A percentile compares a stretch with the other conserved stretches of the same genome.
Evolutionary conservation across 176 grass and related monocot species (phyloP).

Genomic region (Paspalum vaginatum): DNA sequence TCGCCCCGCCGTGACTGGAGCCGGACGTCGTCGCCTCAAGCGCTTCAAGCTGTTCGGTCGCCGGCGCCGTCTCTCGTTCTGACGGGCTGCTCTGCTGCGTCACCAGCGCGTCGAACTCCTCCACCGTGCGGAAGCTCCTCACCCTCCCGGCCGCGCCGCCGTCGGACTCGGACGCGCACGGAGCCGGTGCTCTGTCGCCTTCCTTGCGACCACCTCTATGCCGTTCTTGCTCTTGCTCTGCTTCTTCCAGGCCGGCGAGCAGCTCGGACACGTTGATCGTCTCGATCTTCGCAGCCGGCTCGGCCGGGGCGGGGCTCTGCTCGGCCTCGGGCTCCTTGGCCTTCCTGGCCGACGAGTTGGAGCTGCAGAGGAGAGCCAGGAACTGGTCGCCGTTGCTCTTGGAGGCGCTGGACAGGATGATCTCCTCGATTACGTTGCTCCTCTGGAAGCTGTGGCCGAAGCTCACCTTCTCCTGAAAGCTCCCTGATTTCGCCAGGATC

Average conservation of each 20-base stretch:
- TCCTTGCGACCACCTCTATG: conserved; percentile 19
- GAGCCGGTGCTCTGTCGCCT: not conserved
- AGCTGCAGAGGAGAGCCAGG: conserved; percentile 54
- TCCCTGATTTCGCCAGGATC: conserved; percentile 64
- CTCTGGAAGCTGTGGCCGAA: conserved; percentile 54
- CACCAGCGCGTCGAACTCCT: conserved; percentile 62
- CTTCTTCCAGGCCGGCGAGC: conserved; percentile 77
- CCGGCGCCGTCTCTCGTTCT: not conserved
- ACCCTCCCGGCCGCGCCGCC: not conserved
- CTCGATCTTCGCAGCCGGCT: conserved; percentile 47
- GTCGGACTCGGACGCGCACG: not conserved
- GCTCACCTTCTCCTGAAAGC: conserved; percentile 55
- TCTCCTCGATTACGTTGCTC: conserved; percentile 71
- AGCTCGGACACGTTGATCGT: conserved; percentile 72
- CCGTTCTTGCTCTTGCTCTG: conserved; percentile 12
- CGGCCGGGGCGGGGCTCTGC: not conserved
- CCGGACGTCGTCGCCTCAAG: too few relatives aligned
- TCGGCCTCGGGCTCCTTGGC: conserved; percentile 4
- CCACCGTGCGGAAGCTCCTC: conserved; percentile 67
- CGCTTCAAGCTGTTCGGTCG: not conserved
- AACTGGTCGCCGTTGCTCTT: conserved; percentile 68
- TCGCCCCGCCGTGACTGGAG: too few relatives aligned
- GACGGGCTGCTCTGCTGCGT: conserved; percentile 6
- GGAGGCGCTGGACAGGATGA: conserved; percentile 68
- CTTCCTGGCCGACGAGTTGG: conserved; percentile 37